A percentile compares a stretch with the other conserved stretches of the same genome.
Conservation (phyloP, 2,329 filamentous ascomycete genomes). For the Blastomyces parvus region DNA sequence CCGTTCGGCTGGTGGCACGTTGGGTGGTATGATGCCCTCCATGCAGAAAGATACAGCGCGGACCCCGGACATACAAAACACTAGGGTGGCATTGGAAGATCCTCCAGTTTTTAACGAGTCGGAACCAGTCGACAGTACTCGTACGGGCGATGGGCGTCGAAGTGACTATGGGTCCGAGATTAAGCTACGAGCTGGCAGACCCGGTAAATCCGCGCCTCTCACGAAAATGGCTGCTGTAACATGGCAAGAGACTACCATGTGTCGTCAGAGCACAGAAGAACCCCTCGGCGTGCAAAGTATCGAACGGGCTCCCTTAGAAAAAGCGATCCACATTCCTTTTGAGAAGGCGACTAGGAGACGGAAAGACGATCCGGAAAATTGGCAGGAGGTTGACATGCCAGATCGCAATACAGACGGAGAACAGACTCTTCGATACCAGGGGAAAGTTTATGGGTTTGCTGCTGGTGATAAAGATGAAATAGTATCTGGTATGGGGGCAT, state of each 20-base stretch:
- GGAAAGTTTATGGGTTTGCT: conserved; percentile 1
- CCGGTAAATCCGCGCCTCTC: not conserved
- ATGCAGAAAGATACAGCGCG: not conserved
- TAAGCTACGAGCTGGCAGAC: not conserved
- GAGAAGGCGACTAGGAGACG: not conserved
- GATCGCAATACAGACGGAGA: not conserved
- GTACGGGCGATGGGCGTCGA: not conserved
- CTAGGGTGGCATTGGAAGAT: not conserved
- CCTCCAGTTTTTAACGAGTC: not conserved
- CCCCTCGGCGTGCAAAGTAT: not conserved
- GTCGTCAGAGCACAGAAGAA: not conserved
- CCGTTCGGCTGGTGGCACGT: not conserved
- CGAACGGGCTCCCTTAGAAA: not conserved
- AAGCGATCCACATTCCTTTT: conserved; percentile 1
- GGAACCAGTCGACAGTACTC: not conserved
- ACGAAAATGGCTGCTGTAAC: not conserved
- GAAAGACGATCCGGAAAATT: not conserved
- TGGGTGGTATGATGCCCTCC: not conserved
- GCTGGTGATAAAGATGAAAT: not conserved
- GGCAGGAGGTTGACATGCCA: conserved; percentile 1
- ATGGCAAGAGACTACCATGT: not conserved
- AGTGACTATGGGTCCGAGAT: not conserved
- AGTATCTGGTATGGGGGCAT: not conserved
- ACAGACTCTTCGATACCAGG: conserved; percentile 3
- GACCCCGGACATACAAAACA: not conserved